Percentiles rank a stretch among this genome's conserved stretches.
Conservation (phyloP, 768 basidiomycete genomes). For the Mycena filopes region DNA sequence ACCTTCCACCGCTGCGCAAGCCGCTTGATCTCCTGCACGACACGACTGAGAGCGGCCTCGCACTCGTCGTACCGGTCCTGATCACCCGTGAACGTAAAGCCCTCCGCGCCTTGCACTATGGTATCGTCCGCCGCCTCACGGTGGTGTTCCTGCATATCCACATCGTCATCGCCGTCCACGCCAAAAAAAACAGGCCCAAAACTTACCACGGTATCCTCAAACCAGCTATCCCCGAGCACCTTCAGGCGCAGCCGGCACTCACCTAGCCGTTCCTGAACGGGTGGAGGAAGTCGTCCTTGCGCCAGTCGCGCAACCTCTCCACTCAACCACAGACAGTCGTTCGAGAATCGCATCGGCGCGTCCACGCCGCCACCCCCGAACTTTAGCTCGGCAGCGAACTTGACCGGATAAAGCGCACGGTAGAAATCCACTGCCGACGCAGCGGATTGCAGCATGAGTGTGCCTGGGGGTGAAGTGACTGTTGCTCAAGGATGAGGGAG, state of each 20-base stretch:
- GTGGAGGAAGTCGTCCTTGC: constrained; percentile 18
- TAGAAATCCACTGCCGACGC: constrained; percentile 80
- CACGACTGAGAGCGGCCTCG: constrained; percentile 71
- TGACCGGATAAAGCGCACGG: constrained; percentile 80
- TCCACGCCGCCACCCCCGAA: constrained; percentile 51
- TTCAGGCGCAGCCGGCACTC: constrained; percentile 64
- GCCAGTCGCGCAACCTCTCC: constrained; percentile 60
- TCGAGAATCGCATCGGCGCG: constrained; percentile 78
- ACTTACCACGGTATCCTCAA: constrained; percentile 76
- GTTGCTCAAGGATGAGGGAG: constrained; percentile 37
- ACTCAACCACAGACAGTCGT: constrained; percentile 80
- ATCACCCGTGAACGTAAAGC: constrained; percentile 75
- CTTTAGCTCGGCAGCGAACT: constrained; percentile 57
- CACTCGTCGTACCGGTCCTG: constrained; percentile 83
- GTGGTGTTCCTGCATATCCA: constrained; percentile 57
- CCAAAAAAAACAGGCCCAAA: neutral
- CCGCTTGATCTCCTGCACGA: constrained; percentile 70
- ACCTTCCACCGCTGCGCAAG: constrained; percentile 82
- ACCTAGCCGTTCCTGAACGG: constrained; percentile 57
- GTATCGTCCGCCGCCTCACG: constrained; percentile 54
- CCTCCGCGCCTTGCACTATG: constrained; percentile 63
- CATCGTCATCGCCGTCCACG: constrained; percentile 11
- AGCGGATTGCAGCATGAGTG: constrained; percentile 68
- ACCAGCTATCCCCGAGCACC: constrained; percentile 74
- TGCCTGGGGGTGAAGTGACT: constrained; percentile 53